Conservation (phyloP, 345 rosid genomes). For the Geranium brycei region DNA sequence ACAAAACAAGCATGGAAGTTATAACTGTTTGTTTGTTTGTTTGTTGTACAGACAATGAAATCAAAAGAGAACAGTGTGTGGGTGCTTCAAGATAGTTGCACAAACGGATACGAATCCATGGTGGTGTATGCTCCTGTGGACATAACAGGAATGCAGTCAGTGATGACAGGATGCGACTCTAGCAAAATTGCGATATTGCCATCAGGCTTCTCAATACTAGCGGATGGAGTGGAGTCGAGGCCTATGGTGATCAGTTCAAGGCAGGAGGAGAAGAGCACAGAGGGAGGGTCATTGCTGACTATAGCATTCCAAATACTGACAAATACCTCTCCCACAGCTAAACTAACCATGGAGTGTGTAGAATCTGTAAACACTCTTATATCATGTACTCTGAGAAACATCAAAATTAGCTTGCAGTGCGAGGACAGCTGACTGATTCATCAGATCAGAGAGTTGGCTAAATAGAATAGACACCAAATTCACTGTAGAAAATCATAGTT, state of each 20-base stretch:
- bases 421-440: slow-evolving; percentile 45
- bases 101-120: slow-evolving; percentile 72
- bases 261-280: slow-evolving; percentile 64
- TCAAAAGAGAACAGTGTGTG: slow-evolving; percentile 59
- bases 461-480: slow-evolving; percentile 16
- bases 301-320: slow-evolving; percentile 69
- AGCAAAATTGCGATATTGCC: slow-evolving; percentile 73
- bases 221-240: slow-evolving; percentile 76
- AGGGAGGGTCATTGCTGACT: slow-evolving; percentile 83
- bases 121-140: slow-evolving; percentile 82
- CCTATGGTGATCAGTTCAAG: slow-evolving; percentile 73
- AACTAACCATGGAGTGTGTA: slow-evolving; percentile 59
- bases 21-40: not conserved
- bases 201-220: slow-evolving; percentile 88
- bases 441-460: not conserved
- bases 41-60: slow-evolving; percentile 47
- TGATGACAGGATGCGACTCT: slow-evolving; percentile 86
- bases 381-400: slow-evolving; percentile 65
- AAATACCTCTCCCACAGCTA: slow-evolving; percentile 58
- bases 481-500: slow-evolving; percentile 22
- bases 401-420: slow-evolving; percentile 69
- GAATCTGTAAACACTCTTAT: slow-evolving; percentile 65
- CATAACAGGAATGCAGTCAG: slow-evolving; percentile 60
- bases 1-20: not conserved
- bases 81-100: slow-evolving; percentile 81